Evolutionary conservation across 257 asterid genomes (phyloP).

Genomic region (Solanum chilense): DNA sequence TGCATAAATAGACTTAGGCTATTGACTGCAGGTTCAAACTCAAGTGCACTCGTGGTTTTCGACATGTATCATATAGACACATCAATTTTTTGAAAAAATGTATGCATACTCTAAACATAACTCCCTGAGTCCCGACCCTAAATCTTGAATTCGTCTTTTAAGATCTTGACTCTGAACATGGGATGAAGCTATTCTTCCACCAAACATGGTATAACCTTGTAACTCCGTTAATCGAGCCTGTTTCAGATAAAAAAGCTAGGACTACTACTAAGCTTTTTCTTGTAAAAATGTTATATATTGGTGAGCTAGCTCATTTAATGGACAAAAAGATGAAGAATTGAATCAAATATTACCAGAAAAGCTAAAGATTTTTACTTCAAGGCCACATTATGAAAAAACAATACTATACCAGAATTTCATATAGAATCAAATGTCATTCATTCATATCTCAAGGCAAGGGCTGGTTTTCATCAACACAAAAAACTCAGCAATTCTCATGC

Average conservation of each 20-base stretch:
- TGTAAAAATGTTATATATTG: background rate
- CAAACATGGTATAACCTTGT: background rate
- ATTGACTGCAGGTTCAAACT: background rate
- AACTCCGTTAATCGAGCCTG: background rate
- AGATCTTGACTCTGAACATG: background rate
- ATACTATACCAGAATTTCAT: background rate
- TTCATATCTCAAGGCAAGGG: background rate
- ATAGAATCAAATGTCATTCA: background rate
- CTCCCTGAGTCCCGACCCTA: background rate
- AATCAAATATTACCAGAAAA: background rate
- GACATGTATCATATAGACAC: background rate
- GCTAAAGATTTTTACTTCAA: background rate
- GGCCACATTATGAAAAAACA: background rate
- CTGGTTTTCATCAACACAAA: background rate
- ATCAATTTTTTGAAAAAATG: background rate
- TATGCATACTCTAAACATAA: background rate
- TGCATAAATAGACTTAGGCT: background rate
- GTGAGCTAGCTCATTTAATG: background rate
- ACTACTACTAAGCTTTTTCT: background rate
- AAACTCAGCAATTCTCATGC: conserved; percentile 1
- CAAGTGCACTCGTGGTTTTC: background rate
- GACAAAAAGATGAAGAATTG: background rate
- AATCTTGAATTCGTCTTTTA: background rate
- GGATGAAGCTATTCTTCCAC: background rate
- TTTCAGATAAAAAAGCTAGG: background rate